These are phyloP conservation scores for Ustilago nuda DNA, from an alignment of 1,284 basidiomycete species.

Conservation along the genomic window DNA sequence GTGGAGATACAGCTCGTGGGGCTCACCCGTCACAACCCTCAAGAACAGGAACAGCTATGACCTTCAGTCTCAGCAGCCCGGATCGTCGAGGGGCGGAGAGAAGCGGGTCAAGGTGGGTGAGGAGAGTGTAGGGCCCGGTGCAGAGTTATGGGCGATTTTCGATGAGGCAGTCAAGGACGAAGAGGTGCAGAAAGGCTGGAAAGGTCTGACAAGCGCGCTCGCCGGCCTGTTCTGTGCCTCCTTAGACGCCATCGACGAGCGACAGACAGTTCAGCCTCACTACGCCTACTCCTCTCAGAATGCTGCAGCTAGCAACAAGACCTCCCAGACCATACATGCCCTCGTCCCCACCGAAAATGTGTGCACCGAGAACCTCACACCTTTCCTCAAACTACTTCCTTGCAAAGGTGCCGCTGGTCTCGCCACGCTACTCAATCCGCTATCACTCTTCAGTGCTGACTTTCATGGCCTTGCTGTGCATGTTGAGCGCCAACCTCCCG, in stretches of 20 bases:
- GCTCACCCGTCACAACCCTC: slow-evolving; percentile 37
- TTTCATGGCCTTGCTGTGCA: slow-evolving; percentile 89
- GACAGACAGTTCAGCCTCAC: slow-evolving; percentile 46
- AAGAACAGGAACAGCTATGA: slow-evolving; percentile 6
- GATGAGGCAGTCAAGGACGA: slow-evolving; percentile 71
- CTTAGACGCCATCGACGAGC: slow-evolving; percentile 73
- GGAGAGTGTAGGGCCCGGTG: slow-evolving; percentile 82
- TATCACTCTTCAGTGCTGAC: slow-evolving; percentile 84
- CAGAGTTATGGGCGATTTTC: slow-evolving; percentile 82
- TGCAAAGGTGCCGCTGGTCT: slow-evolving; percentile 88
- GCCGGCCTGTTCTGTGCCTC: slow-evolving; percentile 95
- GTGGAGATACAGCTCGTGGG: slow-evolving; percentile 88
- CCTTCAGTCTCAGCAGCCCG: background rate
- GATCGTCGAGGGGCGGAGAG: background rate
- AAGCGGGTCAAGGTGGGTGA: slow-evolving; percentile 66
- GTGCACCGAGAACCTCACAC: slow-evolving; percentile 96
- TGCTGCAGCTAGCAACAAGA: background rate
- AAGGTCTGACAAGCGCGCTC: slow-evolving; percentile 84
- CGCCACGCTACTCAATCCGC: slow-evolving; percentile 85
- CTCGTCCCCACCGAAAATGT: slow-evolving; percentile 52
- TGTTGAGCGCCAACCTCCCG: slow-evolving; percentile 29
- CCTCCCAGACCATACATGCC: slow-evolving; percentile 40
- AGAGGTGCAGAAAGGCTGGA: slow-evolving; percentile 73
- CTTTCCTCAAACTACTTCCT: slow-evolving; percentile 91
- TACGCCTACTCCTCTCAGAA: slow-evolving; percentile 23